Conservation (phyloP, 495 filamentous ascomycete genomes). For the Penicillium bovifimosum region DNA sequence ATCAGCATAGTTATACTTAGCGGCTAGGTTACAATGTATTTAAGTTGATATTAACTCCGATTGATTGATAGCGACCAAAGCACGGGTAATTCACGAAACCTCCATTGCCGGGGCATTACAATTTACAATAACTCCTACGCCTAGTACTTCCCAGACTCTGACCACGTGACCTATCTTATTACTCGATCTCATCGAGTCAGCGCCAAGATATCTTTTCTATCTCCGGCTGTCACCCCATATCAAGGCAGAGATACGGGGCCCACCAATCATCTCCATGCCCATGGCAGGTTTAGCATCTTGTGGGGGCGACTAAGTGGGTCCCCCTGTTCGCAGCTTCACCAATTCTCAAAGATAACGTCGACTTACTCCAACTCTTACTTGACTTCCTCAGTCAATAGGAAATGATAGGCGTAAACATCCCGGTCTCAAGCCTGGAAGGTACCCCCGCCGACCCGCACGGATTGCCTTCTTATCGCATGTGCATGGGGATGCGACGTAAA, state of each 20-base stretch:
- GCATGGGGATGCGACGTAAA: neutral
- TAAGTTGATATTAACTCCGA: no score
- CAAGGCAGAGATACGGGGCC: slow-evolving; percentile 15
- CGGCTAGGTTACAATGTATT: no score
- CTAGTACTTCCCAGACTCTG: no score
- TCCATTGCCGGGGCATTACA: no score
- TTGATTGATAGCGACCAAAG: no score
- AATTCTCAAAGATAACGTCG: slow-evolving; percentile 15
- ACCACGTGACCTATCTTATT: slow-evolving; percentile 17
- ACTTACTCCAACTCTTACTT: slow-evolving; percentile 28
- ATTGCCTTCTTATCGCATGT: neutral
- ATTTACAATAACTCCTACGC: no score
- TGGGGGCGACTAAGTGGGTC: neutral
- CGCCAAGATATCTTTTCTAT: slow-evolving; percentile 9
- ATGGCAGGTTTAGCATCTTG: neutral
- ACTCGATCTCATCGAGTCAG: slow-evolving; percentile 45
- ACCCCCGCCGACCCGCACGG: neutral
- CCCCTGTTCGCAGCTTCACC: neutral
- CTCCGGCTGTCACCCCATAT: slow-evolving; percentile 16
- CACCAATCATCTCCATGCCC: slow-evolving; percentile 5
- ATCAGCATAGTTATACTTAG: no score
- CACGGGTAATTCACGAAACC: no score
- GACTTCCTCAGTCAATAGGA: slow-evolving; percentile 18
- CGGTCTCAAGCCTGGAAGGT: neutral
- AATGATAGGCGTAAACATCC: slow-evolving; percentile 14